Percentiles rank a stretch among this genome's conserved stretches.
Evolutionary conservation across 495 filamentous ascomycete species (phyloP).

Genomic region (Chaetomidium leptoderma): DNA sequence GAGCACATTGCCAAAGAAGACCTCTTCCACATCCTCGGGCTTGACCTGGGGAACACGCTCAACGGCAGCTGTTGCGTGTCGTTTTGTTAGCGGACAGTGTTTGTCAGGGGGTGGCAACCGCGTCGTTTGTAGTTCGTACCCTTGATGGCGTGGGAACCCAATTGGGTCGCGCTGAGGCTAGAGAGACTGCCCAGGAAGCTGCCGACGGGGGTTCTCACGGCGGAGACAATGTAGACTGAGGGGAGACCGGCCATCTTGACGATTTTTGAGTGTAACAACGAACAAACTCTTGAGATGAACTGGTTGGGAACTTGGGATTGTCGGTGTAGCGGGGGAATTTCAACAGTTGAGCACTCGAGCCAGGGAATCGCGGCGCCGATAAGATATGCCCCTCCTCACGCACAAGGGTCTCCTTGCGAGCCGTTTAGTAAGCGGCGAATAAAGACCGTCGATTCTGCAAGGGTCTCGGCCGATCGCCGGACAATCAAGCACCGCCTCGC

Average conservation of each 20-base stretch:
- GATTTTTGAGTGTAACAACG: neutral
- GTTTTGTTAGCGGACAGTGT: slow-evolving; percentile 20
- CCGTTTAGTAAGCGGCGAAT: slow-evolving; percentile 5
- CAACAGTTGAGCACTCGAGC: slow-evolving; percentile 5
- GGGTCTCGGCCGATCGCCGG: slow-evolving; percentile 8
- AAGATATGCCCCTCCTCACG: slow-evolving; percentile 13
- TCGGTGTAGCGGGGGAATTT: slow-evolving; percentile 16
- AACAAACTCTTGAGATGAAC: slow-evolving; percentile 8
- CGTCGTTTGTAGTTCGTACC: slow-evolving; percentile 51
- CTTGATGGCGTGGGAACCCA: slow-evolving; percentile 90
- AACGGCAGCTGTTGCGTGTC: slow-evolving; percentile 62
- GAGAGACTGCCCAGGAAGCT: slow-evolving; percentile 88
- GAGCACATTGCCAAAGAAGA: slow-evolving; percentile 97
- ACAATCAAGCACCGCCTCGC: neutral
- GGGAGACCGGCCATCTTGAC: slow-evolving; percentile 48
- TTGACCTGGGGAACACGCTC: slow-evolving; percentile 81
- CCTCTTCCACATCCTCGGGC: slow-evolving; percentile 84
- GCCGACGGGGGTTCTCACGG: slow-evolving; percentile 84
- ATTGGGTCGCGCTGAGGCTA: slow-evolving; percentile 75
- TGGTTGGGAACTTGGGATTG: slow-evolving; percentile 13
- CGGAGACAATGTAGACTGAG: slow-evolving; percentile 92
- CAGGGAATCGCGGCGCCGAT: neutral
- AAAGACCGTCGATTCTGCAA: neutral
- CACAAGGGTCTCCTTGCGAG: neutral
- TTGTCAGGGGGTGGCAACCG: slow-evolving; percentile 16